Base-by-base conservation (phyloP, 192 early-diverging fungal species). In the Linnemannia hyalina region DNA sequence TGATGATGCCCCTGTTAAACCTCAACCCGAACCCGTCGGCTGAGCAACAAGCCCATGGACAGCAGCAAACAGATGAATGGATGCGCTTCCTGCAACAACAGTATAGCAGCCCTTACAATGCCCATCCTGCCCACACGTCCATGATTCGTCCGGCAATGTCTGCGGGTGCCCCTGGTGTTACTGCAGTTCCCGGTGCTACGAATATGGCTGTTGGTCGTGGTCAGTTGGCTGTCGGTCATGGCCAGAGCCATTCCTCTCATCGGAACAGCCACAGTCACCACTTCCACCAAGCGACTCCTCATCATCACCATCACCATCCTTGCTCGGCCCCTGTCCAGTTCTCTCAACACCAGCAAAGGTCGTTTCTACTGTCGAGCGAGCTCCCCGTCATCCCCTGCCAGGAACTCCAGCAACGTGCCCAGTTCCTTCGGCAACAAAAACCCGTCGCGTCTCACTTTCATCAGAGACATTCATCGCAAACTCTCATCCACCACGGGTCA, bases 51-150 rank as follows among this genome's bases (percentile, higher is more conserved):
- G 35, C 40, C 32, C 49, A 74, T 60, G 69, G 70, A 6, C 84
- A 74, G 40, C 60, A 68, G 4, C 83, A 80, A 20, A 9, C 47
- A 4, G 71, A 85, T 22, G 83, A 80, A 29, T 85, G 83, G 83
- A 68, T 63, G 32, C 54, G 49, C 1, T 85, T 85, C 13, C 36
- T 85, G n/a, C 75, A 85, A 26, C 83, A 77, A 18, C 83, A 85
- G 36, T 85, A 80, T 35, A 79, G 36, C 20, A 41, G 46, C 16
- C 78, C 42, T 9, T 57, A 52, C 41, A 26, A 74, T 42, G 29
- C 74, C 9, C 74, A 76, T 26, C 57, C 54, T 40, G 47, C 41
- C 1, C 78, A 80, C 6, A 80, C 78, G 3, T 80, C 78, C 5
- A 65, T 42, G n/a, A 22, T 73, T 65, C 77, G 60, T 65, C 60